Evolutionary conservation across 1,139 yeast species (phyloP).

Genomic region (Eremothecium gossypii): DNA sequence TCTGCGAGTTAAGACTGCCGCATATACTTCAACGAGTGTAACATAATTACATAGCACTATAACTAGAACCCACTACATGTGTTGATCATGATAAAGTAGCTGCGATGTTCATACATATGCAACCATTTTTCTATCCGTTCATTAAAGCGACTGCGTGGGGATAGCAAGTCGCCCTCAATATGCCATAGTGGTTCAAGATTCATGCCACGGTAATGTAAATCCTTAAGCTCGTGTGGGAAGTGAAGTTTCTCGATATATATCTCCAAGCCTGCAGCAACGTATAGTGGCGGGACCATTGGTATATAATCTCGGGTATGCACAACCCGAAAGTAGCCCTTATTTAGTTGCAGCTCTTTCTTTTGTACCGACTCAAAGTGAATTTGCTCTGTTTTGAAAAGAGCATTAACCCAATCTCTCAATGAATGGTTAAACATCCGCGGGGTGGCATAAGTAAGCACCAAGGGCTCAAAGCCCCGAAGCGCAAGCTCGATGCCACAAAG

Average conservation of each 20-base stretch:
- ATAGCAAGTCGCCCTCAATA: conserved; percentile 2
- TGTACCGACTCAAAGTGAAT: conserved; percentile 18
- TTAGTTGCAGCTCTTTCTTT: conserved; percentile 13
- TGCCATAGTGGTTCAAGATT: conserved; percentile 6
- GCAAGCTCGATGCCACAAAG: conserved; percentile 52
- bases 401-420: conserved; percentile 44
- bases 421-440: conserved; percentile 52
- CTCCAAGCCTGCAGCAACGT: conserved; percentile 42
- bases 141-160: conserved; percentile 3
- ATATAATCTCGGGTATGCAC: conserved; percentile 49
- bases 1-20: no score
- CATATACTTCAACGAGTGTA: background rate
- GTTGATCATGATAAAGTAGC: conserved; percentile 21
- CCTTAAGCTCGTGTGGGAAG: conserved; percentile 39
- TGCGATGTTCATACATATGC: conserved; percentile 25
- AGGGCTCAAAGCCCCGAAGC: conserved; percentile 42
- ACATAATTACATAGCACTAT: conserved; percentile 2
- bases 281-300: conserved; percentile 49
- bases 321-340: conserved; percentile 39
- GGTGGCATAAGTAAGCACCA: conserved; percentile 49
- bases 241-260: conserved; percentile 37
- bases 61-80: conserved; percentile 21
- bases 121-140: conserved; percentile 17
- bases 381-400: conserved; percentile 35
- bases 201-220: conserved; percentile 31